Evolutionary conservation across 441 rosid species (phyloP), one percentile per base, ranked within the genome.

Genomic region (Jatropha multifida): DNA sequence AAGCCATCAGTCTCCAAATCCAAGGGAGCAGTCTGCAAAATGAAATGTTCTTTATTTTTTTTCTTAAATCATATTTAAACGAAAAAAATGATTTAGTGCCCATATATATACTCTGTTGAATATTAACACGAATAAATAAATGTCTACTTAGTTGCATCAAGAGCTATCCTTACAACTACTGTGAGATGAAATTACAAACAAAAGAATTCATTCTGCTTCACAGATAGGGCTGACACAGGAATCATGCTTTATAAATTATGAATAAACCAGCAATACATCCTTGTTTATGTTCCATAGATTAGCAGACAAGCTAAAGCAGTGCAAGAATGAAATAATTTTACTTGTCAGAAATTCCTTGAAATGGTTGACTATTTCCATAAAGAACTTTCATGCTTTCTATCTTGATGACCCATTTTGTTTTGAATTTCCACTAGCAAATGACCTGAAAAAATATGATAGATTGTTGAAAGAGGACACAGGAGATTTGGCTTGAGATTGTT

Each of bases 1-100:
- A 93, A 95, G 80, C 84, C 79, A 77, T 90, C 94, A 1, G 90
- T 88, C 72, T 74, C 98, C 82, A 95, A 78, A 84, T 95, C 99
- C 86, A 91, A 75, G 18, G 99, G 99, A 79, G 92, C 93, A 56
- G 85, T 89, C 98, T 92, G 87, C 80, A 75, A 78, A 76, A 75
- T 44, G 6, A 58, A 27, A 66, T 12, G 23, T 10, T 20, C 17
- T 67, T 68, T 15, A 44, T 32, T 32, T 32, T 63, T 37, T 23
- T 72, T 18, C 55, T 62, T 59, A 71, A 52, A 76, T 55, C 56
- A 18, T 67, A 68, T 61, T 38, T 15, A 52, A 62, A 17, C 32
- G 2, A 32, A 32, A 32, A 32, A 32, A 32, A 32, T 23, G 23
- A 23, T 23, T 23, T 23, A 44, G 18, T 17, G 15, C 6, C 4